Conservation (phyloP, 2,329 filamentous ascomycete genomes). For the Trichocomaceae sp. region DNA sequence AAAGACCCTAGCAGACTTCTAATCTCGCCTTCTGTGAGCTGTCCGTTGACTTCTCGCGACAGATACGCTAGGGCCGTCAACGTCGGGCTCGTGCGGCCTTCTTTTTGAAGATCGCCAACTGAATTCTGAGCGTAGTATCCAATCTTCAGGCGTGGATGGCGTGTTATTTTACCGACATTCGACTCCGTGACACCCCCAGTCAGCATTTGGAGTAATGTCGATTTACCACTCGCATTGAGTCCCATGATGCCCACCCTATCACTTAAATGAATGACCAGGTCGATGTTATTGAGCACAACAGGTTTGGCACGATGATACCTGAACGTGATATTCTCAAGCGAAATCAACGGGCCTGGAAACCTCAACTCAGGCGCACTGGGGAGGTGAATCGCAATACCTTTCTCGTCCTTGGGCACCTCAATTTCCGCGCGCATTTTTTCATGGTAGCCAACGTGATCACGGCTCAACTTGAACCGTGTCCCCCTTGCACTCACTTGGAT, state of each 20-base stretch:
- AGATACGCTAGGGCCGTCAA: constrained; percentile 75
- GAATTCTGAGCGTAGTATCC: constrained; percentile 99
- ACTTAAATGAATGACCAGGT: constrained; percentile 63
- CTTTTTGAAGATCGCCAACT: constrained; percentile 97
- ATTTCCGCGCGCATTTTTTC: constrained; percentile 57
- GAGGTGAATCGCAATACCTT: constrained; percentile 51
- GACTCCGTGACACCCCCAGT: constrained; percentile 79
- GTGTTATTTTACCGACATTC: constrained; percentile 78
- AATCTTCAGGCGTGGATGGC: constrained; percentile 96
- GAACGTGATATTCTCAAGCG: constrained; percentile 63
- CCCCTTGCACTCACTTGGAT: constrained; percentile 66
- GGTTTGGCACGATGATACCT: constrained; percentile 48
- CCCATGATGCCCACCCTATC: constrained; percentile 92
- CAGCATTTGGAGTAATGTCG: constrained; percentile 92
- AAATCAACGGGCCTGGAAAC: constrained; percentile 68
- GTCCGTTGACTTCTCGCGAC: constrained; percentile 46
- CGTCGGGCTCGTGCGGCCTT: constrained; percentile 99
- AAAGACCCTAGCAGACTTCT: constrained; percentile 62
- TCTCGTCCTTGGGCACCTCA: constrained; percentile 59
- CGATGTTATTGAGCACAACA: constrained; percentile 55
- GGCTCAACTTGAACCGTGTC: constrained; percentile 71
- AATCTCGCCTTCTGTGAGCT: constrained; percentile 59
- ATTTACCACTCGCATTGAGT: constrained; percentile 96
- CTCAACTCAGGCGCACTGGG: constrained; percentile 62
- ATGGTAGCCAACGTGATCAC: constrained; percentile 62